These are phyloP conservation scores for Delonix regia DNA, from an alignment of 306 rosid genomes.

Conservation along the genomic window DNA sequence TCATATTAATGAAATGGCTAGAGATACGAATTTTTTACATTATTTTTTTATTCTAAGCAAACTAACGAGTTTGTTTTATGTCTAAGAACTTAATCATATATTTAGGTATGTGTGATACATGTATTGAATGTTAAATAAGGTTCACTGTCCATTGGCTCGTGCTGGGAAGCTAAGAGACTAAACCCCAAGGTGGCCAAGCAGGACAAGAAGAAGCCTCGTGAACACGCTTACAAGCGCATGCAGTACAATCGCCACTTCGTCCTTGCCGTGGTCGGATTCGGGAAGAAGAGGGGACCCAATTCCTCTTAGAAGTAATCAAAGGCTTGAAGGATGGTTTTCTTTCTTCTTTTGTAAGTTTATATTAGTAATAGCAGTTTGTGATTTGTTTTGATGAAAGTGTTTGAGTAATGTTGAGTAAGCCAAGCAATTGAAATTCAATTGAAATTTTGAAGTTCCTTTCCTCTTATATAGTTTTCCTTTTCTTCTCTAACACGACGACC, in stretches of 20 bases:
- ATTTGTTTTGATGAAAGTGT: neutral
- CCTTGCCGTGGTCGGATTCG: slow-evolving; percentile 61
- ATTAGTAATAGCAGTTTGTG: neutral
- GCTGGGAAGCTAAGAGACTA: slow-evolving; percentile 64
- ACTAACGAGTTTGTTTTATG: too few species aligned
- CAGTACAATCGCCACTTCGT: slow-evolving; percentile 66
- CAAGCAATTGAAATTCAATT: too few species aligned
- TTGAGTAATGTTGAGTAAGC: too few species aligned
- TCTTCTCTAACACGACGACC: too few species aligned
- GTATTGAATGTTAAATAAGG: too few species aligned
- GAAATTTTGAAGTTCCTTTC: too few species aligned
- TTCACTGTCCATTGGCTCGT: slow-evolving; percentile 61
- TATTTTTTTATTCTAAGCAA: too few species aligned
- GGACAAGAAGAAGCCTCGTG: slow-evolving; percentile 62
- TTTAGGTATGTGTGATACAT: too few species aligned
- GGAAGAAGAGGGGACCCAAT: slow-evolving; percentile 70
- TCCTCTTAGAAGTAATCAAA: slow-evolving; percentile 56
- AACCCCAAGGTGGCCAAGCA: slow-evolving; percentile 61
- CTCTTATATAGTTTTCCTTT: too few species aligned
- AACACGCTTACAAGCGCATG: slow-evolving; percentile 61
- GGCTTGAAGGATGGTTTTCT: neutral
- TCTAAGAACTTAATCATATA: too few species aligned
- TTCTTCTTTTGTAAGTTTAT: neutral
- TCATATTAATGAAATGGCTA: too few species aligned
- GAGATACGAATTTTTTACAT: too few species aligned